These are phyloP conservation scores for Dittrichia graveolens DNA, from an alignment of 129 eudicot genomes.

Conservation along the genomic window DNA sequence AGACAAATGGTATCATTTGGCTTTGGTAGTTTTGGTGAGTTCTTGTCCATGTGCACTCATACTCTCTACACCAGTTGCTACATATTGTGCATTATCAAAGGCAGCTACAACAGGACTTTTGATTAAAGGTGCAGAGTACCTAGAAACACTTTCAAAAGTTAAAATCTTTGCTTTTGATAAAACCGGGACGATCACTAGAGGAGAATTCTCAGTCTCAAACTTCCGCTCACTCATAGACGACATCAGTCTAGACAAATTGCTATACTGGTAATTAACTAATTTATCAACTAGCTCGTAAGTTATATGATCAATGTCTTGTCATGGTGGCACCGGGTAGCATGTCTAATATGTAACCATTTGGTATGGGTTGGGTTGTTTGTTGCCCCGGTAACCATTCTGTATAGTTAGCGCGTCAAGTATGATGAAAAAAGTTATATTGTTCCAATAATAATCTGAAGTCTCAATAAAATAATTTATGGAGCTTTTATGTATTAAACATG, in stretches of 20 bases:
- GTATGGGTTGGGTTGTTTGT: no score
- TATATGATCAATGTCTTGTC: constrained; percentile 1
- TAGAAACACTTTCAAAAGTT: constrained; percentile 76
- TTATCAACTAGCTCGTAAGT: background rate
- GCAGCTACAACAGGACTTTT: constrained; percentile 86
- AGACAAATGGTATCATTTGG: constrained; percentile 74
- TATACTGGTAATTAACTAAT: constrained; percentile 57
- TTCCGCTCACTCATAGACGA: constrained; percentile 52
- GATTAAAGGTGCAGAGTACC: constrained; percentile 84
- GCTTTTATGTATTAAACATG: no score
- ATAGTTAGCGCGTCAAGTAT: no score
- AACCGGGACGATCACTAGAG: constrained; percentile 91
- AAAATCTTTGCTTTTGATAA: constrained; percentile 85
- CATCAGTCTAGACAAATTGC: constrained; percentile 41
- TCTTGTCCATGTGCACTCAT: constrained; percentile 98
- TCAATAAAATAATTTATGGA: no score
- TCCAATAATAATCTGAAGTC: no score
- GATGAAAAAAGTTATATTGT: no score
- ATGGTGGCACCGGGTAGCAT: no score
- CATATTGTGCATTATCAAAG: constrained; percentile 78
- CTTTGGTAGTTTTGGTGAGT: constrained; percentile 88
- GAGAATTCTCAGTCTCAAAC: constrained; percentile 69
- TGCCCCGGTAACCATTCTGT: no score
- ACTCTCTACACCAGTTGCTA: constrained; percentile 93
- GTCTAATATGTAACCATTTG: no score